Evolutionary conservation across 352 stramenopile species (phyloP).

Genomic region (Phytophthora citrophthora): DNA sequence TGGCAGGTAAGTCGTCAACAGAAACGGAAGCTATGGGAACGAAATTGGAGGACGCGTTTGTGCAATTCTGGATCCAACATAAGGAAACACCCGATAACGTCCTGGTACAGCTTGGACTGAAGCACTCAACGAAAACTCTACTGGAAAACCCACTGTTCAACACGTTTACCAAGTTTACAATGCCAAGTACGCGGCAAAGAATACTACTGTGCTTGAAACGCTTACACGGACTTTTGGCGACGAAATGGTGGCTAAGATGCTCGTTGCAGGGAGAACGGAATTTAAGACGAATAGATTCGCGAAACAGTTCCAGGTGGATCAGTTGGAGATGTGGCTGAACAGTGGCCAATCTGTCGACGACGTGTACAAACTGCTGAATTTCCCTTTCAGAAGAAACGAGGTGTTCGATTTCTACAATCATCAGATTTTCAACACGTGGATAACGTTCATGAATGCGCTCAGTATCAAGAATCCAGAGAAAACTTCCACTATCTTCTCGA

Average conservation of each 20-base stretch:
- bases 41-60: no score
- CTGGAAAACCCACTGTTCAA: not conserved
- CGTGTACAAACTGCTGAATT: no score
- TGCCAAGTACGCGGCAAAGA: not conserved
- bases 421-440: not conserved
- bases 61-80: not conserved
- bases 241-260: not conserved
- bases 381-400: not conserved
- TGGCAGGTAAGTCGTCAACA: no score
- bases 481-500: not conserved
- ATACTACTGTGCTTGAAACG: not conserved
- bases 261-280: not conserved
- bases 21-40: no score
- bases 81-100: not conserved
- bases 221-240: constrained; percentile 1
- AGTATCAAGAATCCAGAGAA: not conserved
- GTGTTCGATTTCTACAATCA: not conserved
- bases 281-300: not conserved
- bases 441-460: not conserved
- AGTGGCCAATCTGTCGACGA: no score
- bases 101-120: not conserved
- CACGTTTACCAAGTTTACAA: constrained; percentile 6
- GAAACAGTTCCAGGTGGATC: not conserved
- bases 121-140: not conserved
- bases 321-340: no score